Base-by-base conservation (phyloP, 192 early-diverging fungal genomes). In the Phlyctochytrium bullatum region DNA sequence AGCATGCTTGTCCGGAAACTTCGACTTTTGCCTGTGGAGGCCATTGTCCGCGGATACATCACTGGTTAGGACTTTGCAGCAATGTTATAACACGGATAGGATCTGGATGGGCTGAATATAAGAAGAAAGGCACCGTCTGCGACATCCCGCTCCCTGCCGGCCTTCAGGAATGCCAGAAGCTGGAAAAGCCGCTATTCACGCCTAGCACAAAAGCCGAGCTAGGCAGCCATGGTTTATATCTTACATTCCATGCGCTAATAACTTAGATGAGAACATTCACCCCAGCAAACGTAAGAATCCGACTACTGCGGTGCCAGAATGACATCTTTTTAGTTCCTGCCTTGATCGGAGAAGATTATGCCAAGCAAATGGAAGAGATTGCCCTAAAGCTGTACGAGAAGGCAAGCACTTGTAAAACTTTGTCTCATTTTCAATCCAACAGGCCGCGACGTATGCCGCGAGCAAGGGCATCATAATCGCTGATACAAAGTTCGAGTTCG, bases 401-500 rank as follows among this genome's bases (percentile, higher is more conserved):
- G 69, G 81, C 78, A 27, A 4, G 58, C 52, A 33, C 2, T 36
- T 6, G 36, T 10, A 16, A 56, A 2, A 12, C 1, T 61, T n/a
- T 71, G 12, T 58, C 6, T n/a, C n/a, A n/a, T n/a, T n/a, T n/a
- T n/a, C n/a, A n/a, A n/a, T 32, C 4, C 3, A 17, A 14, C 64
- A 86, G 81, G 97, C 97, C 0, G 86, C 88, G 24, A 86, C 92
- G 40, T 95, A 94, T 64, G 96, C 96, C 1, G 57, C 75, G 2
- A 73, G 75, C 31, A 87, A 85, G 75, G 95, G 95, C 33, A 97
- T 99, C 62, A 93, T 99, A 59, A 99, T 99, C 80, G 97, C 97
- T 12, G 97, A 99, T 64, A 99, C 97, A 34, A 99, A 99, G 76
- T 97, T 99, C 75, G 97, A 99, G 79, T 99, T 99, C 86, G 97